phyloP scores from a whole-genome alignment of 1,284 basidiomycete genomes.

The Trichosporon ovoides region DNA sequence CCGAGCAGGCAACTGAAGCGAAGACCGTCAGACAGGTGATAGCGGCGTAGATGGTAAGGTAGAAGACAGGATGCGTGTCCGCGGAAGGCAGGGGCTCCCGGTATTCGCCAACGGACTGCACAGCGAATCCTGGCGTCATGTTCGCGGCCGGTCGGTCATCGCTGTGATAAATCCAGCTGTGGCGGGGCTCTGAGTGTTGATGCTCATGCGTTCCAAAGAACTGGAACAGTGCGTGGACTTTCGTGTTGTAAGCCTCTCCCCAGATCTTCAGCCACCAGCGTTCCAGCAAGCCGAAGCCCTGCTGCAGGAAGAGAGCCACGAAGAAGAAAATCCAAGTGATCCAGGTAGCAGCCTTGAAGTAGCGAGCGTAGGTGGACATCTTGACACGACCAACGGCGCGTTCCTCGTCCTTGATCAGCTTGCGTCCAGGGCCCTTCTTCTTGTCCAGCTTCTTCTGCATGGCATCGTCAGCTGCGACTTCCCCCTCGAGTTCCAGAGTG shows the following conservation, averaged over 20 bases:
- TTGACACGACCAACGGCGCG: conserved; percentile 70
- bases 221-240: conserved; percentile 23
- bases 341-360: conserved; percentile 54
- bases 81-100: conserved; percentile 44
- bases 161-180: conserved; percentile 30
- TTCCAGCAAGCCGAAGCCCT: conserved; percentile 55
- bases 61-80: conserved; percentile 45
- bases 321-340: conserved; percentile 41
- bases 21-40: conserved; percentile 36
- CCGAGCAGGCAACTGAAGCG: conserved; percentile 36
- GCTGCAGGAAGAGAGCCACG: conserved; percentile 32
- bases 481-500: not conserved
- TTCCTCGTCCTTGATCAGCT: conserved; percentile 51
- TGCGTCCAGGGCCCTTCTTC: conserved; percentile 42
- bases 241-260: conserved; percentile 44
- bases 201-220: not conserved
- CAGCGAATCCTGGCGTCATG: not conserved
- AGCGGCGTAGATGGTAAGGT: conserved; percentile 47
- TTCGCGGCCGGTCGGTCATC: not conserved
- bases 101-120: conserved; percentile 8
- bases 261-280: conserved; percentile 66
- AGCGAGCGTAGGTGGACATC: conserved; percentile 71
- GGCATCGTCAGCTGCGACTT: conserved; percentile 45
- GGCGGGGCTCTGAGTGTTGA: conserved; percentile 22
- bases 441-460: conserved; percentile 33